Base-by-base conservation (phyloP, 2,329 filamentous ascomycete species). In the Aspergillus neoniger region DNA sequence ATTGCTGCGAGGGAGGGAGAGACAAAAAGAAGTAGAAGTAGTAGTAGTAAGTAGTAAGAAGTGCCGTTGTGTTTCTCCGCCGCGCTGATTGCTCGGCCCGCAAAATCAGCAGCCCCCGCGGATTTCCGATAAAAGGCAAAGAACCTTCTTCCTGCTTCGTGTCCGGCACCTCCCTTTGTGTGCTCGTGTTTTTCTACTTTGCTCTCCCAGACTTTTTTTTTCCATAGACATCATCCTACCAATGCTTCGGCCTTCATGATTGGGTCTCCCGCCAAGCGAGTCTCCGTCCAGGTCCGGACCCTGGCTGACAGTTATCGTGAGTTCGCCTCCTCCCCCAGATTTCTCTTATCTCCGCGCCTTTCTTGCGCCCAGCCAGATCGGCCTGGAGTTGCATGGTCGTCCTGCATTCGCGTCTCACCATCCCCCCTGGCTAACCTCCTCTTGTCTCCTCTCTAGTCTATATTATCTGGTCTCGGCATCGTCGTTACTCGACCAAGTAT, bases 211-310 rank as follows among this genome's bases (percentile, higher is more conserved):
- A 49, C 56, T 28, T 28, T 28, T 28, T 28, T 28, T 56, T 25
- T 60, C 64, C 64, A 60, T 65, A 65, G 59, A 15, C 32, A 39
- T 23, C 51, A 58, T 23, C 30, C 57, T 57, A 63, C 65, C 62
- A 64, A 70, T 72, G 67, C 64, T 62, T 62, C 55, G 63, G 63
- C 68, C 70, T 75, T 71, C 69, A 78, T 79, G 77, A 77, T 72
- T 74, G 63, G 71, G 65, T 65, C 68, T 69, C 68, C 72, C 67
- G 66, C 72, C 59, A 75, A 72, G 73, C 73, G 74, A 69, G 73
- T 74, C 67, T 73, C 74, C 66, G 74, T 76, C 72, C 72, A 67
- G 65, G 69, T 68, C 60, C 74, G 76, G 76, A 73, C 75, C 66
- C 69, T 74, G 70, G 70, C 72, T 61, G 69, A 74, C 62, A 69